Evolutionary conservation across 2,329 filamentous ascomycete species (phyloP).

Genomic region (Trichoderma atroviride): DNA sequence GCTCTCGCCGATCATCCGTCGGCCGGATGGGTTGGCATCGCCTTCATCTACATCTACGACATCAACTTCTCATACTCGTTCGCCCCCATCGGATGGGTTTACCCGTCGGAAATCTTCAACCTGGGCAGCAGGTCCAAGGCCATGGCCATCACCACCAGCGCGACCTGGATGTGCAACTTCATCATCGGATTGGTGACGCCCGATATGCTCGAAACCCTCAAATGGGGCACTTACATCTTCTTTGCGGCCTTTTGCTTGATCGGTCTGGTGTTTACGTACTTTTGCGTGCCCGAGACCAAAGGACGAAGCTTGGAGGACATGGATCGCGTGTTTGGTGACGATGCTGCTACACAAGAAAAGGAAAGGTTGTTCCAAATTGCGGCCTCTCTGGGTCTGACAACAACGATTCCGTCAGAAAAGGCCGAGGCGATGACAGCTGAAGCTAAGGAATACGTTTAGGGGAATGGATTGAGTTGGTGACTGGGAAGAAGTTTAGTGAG

Average conservation of each 20-base stretch:
- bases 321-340: slow-evolving; percentile 51
- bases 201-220: slow-evolving; percentile 55
- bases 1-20: slow-evolving; percentile 41
- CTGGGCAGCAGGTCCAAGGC: slow-evolving; percentile 60
- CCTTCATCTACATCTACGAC: slow-evolving; percentile 66
- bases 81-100: slow-evolving; percentile 66
- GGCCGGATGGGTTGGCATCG: slow-evolving; percentile 60
- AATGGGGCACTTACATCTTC: slow-evolving; percentile 61
- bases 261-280: slow-evolving; percentile 53
- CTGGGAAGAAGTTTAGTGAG: background rate
- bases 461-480: too few relatives aligned
- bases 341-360: slow-evolving; percentile 42
- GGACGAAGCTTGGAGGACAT: slow-evolving; percentile 60
- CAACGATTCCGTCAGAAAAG: slow-evolving; percentile 31
- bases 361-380: slow-evolving; percentile 33
- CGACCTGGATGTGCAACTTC: slow-evolving; percentile 45
- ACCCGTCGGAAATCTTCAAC: slow-evolving; percentile 65
- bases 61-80: slow-evolving; percentile 66
- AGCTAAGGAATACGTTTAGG: slow-evolving; percentile 22
- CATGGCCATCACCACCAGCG: slow-evolving; percentile 60
- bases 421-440: slow-evolving; percentile 22
- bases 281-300: slow-evolving; percentile 62
- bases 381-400: slow-evolving; percentile 34
- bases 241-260: slow-evolving; percentile 59
- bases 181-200: slow-evolving; percentile 42